Base-by-base conservation (phyloP, 169 alveolate genomes). In the Cryptosporidium baileyi region DNA sequence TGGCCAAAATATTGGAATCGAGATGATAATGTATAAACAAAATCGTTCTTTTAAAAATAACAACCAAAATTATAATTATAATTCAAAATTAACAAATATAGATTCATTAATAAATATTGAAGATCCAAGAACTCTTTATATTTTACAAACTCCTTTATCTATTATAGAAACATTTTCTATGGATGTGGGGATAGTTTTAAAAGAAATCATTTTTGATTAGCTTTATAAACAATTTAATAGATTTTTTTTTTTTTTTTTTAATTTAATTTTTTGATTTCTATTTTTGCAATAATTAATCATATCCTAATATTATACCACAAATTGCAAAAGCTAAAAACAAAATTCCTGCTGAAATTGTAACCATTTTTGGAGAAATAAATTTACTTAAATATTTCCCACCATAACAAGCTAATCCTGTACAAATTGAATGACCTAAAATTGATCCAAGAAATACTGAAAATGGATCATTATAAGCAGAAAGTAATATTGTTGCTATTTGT, bases 321-420 rank as follows among this genome's bases (percentile, higher is more conserved):
- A 61, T 8, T 24, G 82, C 91, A 62, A 90, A 90, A 0, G 80
- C 43, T 3, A 90, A 38, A 57, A 90, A 90, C 60, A 82, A 24
- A 15, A 89, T 0, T n/a, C 93, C 93, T 54, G 90, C 93, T 24
- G 90, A 59, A 11, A 90, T 36, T 43, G 67, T 80, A 88, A 90
- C 88, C 61, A 47, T 57, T 62, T 74, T 88, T 34, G 90, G 92
- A 13, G 91, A 47, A 28, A 91, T 54, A 51, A 61, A 82, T 38
- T 82, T 65, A 26, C 89, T 63, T 3, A 89, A 49, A 38, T 63
- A 49, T 36, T 52, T 54, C 19, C 94, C 94, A 28, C 81, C 40
- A 45, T 88, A 67, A 47, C 85, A 88, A 15, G 94, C 94, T 6
- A 89, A 17, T 26, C 80, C 54, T 7, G 91, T 82, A 61, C 91